Evolutionary conservation across 257 asterid genomes (phyloP).

Genomic region (Salvia splendens): DNA sequence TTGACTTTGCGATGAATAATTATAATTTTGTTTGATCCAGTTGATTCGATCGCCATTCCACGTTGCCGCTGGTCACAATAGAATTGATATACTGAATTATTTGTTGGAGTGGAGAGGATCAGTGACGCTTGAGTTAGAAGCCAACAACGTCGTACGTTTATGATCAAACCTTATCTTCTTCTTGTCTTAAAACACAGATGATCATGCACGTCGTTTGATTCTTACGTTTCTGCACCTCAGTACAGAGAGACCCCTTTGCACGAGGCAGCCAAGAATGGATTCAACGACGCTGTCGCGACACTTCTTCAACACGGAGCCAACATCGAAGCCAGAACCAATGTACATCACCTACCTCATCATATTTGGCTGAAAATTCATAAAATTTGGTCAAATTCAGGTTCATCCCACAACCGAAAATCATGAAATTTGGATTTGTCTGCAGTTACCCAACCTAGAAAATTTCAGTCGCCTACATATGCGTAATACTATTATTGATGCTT

Average conservation of each 20-base stretch:
- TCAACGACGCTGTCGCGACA: conserved; percentile 28
- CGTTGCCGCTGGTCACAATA: conserved; percentile 39
- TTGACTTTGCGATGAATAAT: too few species aligned
- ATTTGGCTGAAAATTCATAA: too few species aligned
- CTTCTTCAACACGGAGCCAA: conserved; percentile 41
- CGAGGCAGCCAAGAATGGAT: conserved; percentile 49
- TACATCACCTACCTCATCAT: conserved; percentile 19
- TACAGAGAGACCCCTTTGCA: conserved; percentile 58
- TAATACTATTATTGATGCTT: too few species aligned
- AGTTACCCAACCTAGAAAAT: too few species aligned
- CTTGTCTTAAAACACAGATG: background rate
- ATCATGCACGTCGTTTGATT: background rate
- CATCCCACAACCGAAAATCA: too few species aligned
- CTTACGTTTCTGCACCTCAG: conserved; percentile 26
- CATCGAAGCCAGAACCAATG: conserved; percentile 48
- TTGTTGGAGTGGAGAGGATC: conserved; percentile 44
- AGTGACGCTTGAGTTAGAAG: conserved; percentile 41
- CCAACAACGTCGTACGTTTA: conserved; percentile 42
- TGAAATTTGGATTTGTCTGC: too few species aligned
- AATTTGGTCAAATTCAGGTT: too few species aligned
- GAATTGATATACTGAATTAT: conserved; percentile 35
- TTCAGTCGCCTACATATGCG: too few species aligned
- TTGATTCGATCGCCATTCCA: conserved; percentile 48
- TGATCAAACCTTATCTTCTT: background rate
- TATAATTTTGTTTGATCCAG: conserved; percentile 21